A percentile compares a stretch with the other conserved stretches of the same genome.
Evolutionary conservation across 495 filamentous ascomycete genomes (phyloP).

Genomic region (Xylaria cubensis): DNA sequence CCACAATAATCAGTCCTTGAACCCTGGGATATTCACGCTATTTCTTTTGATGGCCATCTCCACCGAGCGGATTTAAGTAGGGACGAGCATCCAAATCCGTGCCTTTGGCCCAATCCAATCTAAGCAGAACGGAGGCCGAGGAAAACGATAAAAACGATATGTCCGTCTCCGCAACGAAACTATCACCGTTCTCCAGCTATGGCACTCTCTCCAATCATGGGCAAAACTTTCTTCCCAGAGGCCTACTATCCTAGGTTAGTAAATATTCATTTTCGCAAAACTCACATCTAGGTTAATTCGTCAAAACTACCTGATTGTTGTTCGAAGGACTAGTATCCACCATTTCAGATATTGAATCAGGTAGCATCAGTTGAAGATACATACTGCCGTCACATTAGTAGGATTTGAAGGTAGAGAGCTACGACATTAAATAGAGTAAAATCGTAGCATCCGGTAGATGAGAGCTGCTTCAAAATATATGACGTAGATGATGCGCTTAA

Average conservation of each 20-base stretch:
- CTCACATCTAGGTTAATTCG: not conserved
- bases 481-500: not conserved
- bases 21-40: not conserved
- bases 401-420: not conserved
- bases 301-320: not conserved
- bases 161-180: not conserved
- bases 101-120: not conserved
- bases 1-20: not conserved
- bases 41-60: not conserved
- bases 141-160: not conserved
- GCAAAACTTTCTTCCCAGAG: not conserved
- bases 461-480: not conserved
- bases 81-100: not conserved
- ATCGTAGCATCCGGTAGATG: not conserved
- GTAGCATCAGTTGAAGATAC: not conserved
- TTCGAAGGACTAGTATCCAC: not conserved
- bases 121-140: not conserved
- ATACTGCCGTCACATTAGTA: not conserved
- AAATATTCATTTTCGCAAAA: not conserved
- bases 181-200: not conserved
- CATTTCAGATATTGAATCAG: not conserved
- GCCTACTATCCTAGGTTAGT: not conserved
- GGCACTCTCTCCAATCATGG: not conserved
- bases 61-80: constrained; percentile 9
- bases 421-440: not conserved